These are phyloP conservation scores for Talaromyces marneffei DNA, from an alignment of 2,329 filamentous ascomycete species.

Conservation along the genomic window DNA sequence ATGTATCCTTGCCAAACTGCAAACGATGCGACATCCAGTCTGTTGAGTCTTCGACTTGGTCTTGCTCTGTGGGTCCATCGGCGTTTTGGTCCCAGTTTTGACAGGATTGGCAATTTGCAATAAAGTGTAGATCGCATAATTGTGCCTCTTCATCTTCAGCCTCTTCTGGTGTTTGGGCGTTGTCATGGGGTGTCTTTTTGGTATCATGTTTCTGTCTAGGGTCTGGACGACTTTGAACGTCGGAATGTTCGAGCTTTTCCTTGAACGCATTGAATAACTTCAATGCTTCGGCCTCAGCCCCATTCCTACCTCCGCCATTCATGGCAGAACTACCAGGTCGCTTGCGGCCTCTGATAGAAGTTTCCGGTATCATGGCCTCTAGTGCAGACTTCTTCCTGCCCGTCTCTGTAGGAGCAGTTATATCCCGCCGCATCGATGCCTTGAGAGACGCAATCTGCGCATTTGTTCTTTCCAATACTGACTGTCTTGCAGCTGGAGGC, in stretches of 20 bases:
- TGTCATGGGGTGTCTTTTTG: neutral
- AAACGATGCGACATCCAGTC: slow-evolving; percentile 84
- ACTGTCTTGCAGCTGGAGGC: slow-evolving; percentile 28
- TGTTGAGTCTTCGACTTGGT: slow-evolving; percentile 42
- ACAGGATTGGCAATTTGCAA: slow-evolving; percentile 90
- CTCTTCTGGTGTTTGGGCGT: slow-evolving; percentile 3
- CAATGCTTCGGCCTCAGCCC: slow-evolving; percentile 58
- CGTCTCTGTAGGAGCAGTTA: slow-evolving; percentile 28
- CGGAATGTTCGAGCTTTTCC: slow-evolving; percentile 58
- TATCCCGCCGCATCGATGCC: slow-evolving; percentile 44
- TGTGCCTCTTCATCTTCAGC: slow-evolving; percentile 58
- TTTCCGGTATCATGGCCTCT: slow-evolving; percentile 45
- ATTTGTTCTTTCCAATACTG: slow-evolving; percentile 38
- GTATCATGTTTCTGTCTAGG: slow-evolving; percentile 16
- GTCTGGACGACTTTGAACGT: slow-evolving; percentile 21
- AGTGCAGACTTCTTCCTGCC: slow-evolving; percentile 42
- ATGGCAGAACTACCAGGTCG: slow-evolving; percentile 31
- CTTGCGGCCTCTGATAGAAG: slow-evolving; percentile 42
- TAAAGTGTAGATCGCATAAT: slow-evolving; percentile 91
- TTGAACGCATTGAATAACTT: slow-evolving; percentile 74
- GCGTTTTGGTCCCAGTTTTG: slow-evolving; percentile 65
- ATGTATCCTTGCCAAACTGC: slow-evolving; percentile 78
- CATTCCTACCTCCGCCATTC: slow-evolving; percentile 14
- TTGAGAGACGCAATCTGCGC: slow-evolving; percentile 43
- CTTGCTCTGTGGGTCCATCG: slow-evolving; percentile 43